A percentile compares a stretch with the other conserved stretches of the same genome.
Conservation (phyloP, 108 stramenopile genomes). For the Cyclotella cryptica region DNA sequence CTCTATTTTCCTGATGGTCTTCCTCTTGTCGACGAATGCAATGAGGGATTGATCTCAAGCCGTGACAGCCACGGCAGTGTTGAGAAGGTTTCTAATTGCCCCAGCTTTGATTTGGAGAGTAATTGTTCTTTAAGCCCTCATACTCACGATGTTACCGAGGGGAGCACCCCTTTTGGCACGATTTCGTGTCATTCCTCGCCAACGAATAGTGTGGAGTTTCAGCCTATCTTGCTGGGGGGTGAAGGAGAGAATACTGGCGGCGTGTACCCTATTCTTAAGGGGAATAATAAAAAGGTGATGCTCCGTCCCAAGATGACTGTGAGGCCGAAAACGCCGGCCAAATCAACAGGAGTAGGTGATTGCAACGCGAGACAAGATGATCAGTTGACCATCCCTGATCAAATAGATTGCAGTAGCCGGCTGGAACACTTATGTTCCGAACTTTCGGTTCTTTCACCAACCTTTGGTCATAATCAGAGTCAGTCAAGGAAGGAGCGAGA, state of each 20-base stretch:
- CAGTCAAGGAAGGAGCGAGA: not conserved
- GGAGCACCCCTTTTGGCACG: not conserved
- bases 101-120: slow-evolving; percentile 17
- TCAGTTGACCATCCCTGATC: not conserved
- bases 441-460: not conserved
- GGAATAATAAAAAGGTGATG: slow-evolving; percentile 24
- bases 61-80: not conserved
- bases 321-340: slow-evolving; percentile 21
- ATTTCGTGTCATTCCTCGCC: slow-evolving; percentile 13
- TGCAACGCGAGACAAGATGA: not conserved
- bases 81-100: not conserved
- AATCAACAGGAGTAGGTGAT: not conserved
- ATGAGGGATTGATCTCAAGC: not conserved
- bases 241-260: not conserved
- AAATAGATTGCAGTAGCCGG: not conserved
- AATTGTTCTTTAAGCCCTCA: slow-evolving; percentile 7
- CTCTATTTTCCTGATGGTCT: slow-evolving; percentile 29
- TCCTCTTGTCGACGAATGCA: slow-evolving; percentile 19
- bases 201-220: not conserved
- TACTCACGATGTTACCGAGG: slow-evolving; percentile 2
- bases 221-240: not conserved
- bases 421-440: not conserved
- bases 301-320: slow-evolving; percentile 25
- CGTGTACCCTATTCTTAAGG: not conserved
- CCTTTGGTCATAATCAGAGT: not conserved